Evolutionary conservation across 2,329 filamentous ascomycete genomes (phyloP).

Genomic region (Aspergillus sp.): DNA sequence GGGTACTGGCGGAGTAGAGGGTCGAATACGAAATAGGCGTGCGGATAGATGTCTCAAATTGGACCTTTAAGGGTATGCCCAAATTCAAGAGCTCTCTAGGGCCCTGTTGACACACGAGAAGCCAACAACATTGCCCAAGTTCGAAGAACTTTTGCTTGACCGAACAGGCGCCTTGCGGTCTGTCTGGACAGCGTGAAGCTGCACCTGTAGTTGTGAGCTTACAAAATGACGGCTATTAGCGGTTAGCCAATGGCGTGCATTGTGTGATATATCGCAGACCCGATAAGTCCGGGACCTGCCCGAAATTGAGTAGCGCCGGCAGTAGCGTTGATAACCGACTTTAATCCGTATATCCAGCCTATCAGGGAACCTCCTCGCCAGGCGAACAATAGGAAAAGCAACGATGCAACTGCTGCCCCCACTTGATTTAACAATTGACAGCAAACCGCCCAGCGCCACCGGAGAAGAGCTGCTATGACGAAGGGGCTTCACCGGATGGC

Average conservation of each 20-base stretch:
- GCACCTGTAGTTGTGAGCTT: background rate
- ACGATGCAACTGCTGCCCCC: background rate
- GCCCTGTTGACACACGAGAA: no score
- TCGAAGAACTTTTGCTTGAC: no score
- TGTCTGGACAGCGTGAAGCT: background rate
- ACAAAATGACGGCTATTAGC: background rate
- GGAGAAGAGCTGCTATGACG: background rate
- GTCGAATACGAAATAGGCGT: background rate
- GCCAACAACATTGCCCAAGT: no score
- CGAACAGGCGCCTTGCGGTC: no score
- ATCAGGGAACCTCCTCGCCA: background rate
- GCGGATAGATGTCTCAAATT: background rate
- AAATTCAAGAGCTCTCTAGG: no score
- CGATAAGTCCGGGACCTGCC: background rate
- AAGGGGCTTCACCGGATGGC: background rate
- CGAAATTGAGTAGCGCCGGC: background rate
- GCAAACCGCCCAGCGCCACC: background rate
- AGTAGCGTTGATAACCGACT: background rate
- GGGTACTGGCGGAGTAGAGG: background rate
- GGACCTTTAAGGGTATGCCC: no score
- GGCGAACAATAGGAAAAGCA: background rate
- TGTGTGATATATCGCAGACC: background rate
- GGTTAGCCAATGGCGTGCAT: background rate
- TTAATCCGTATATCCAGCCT: background rate
- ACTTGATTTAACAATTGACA: background rate